These are phyloP conservation scores for Agaricus blazei DNA, from an alignment of 768 basidiomycete species.

Conservation along the genomic window DNA sequence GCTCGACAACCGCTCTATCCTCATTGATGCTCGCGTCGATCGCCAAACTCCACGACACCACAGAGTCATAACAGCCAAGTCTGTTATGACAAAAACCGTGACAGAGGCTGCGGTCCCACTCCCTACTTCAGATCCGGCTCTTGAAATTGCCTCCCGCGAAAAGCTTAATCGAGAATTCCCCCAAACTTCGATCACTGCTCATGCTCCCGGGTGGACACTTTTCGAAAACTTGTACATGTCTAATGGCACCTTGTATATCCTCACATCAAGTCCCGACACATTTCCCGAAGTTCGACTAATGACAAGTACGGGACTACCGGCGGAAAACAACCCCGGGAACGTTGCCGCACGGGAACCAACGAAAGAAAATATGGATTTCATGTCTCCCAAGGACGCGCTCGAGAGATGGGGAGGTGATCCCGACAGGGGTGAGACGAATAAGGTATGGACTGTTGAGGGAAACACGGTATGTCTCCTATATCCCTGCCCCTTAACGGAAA, in stretches of 20 bases:
- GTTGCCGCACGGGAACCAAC: constrained; percentile 66
- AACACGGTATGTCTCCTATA: constrained; percentile 48
- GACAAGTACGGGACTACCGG: constrained; percentile 61
- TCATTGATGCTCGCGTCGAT: constrained; percentile 22
- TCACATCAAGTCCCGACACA: constrained; percentile 31
- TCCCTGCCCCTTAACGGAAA: neutral
- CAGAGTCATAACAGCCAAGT: neutral
- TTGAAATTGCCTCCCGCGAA: constrained; percentile 9
- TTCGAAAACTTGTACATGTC: constrained; percentile 82
- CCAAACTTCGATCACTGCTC: constrained; percentile 51
- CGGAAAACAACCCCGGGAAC: constrained; percentile 58
- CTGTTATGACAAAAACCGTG: neutral
- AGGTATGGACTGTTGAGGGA: constrained; percentile 60
- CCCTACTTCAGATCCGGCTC: too few relatives aligned
- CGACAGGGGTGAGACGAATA: constrained; percentile 13
- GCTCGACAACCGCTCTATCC: constrained; percentile 20
- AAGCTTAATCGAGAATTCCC: constrained; percentile 30
- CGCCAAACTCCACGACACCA: neutral
- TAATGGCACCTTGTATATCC: constrained; percentile 73
- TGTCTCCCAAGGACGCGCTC: constrained; percentile 56
- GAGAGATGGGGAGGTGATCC: constrained; percentile 50
- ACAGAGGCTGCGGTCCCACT: constrained; percentile 1
- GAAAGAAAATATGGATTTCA: constrained; percentile 51
- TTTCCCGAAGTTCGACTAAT: constrained; percentile 52
- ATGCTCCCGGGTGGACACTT: constrained; percentile 82